A percentile compares a stretch with the other conserved stretches of the same genome.
These are phyloP conservation scores for Plenodomus biglobosus DNA, from an alignment of 2,329 filamentous ascomycete genomes.

Conservation along the genomic window DNA sequence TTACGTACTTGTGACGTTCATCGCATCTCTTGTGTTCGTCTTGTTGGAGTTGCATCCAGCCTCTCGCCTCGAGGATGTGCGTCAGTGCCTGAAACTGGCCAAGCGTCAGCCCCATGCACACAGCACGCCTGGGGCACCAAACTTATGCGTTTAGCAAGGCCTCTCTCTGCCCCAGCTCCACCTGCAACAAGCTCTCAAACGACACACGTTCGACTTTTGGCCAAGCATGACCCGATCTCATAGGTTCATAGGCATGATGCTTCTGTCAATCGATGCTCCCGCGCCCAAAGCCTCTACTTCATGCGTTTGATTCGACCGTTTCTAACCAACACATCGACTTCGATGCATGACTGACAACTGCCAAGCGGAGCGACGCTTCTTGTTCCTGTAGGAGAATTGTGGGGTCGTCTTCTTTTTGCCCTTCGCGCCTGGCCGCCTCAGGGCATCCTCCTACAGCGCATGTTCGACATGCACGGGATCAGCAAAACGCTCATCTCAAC, in stretches of 20 bases:
- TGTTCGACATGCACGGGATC: conserved; percentile 39
- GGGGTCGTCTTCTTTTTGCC: conserved; percentile 19
- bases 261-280: conserved; percentile 19
- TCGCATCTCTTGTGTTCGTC: neutral
- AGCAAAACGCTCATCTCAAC: conserved; percentile 20
- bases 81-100: conserved; percentile 35
- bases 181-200: conserved; percentile 43
- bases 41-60: conserved; percentile 3
- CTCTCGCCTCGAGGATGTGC: conserved; percentile 8
- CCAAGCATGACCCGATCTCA: conserved; percentile 20
- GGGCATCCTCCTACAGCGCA: conserved; percentile 38
- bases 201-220: conserved; percentile 32
- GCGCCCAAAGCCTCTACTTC: conserved; percentile 17
- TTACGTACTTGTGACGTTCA: neutral
- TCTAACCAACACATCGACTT: conserved; percentile 21
- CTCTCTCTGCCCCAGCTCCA: conserved; percentile 22
- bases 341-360: conserved; percentile 16
- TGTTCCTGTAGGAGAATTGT: conserved; percentile 34
- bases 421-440: conserved; percentile 23
- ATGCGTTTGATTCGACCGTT: conserved; percentile 41
- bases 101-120: conserved; percentile 31
- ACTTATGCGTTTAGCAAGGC: conserved; percentile 42
- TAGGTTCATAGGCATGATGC: conserved; percentile 20
- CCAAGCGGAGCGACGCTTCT: conserved; percentile 21
- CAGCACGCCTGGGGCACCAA: conserved; percentile 34